Conservation (phyloP, 1,284 basidiomycete genomes). For the Malassezia furfur region DNA sequence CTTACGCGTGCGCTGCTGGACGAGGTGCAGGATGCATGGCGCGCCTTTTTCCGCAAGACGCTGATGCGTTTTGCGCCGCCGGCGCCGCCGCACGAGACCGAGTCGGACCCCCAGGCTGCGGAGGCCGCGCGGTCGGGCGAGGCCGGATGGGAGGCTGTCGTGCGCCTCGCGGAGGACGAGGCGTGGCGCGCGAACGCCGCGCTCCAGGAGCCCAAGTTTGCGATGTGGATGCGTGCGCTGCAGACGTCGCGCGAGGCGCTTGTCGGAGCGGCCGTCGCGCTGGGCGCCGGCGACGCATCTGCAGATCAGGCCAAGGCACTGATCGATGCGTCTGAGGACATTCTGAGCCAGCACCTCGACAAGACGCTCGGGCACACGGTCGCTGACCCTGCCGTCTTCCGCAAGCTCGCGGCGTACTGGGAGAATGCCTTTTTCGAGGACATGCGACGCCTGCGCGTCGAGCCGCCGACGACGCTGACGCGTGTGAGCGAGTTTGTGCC, state of each 20-base stretch:
- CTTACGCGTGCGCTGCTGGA: slow-evolving; percentile 29
- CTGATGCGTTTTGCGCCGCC: slow-evolving; percentile 36
- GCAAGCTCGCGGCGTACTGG: slow-evolving; percentile 77
- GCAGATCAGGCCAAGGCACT: slow-evolving; percentile 22
- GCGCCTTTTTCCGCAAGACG: slow-evolving; percentile 35
- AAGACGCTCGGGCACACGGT: slow-evolving; percentile 59
- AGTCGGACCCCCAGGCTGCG: slow-evolving; percentile 20
- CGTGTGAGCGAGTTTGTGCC: slow-evolving; percentile 95
- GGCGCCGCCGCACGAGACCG: slow-evolving; percentile 31
- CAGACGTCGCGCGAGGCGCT: slow-evolving; percentile 36
- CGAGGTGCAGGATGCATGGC: slow-evolving; percentile 33
- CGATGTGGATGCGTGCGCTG: slow-evolving; percentile 40
- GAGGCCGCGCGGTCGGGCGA: slow-evolving; percentile 31
- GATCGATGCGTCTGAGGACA: slow-evolving; percentile 38
- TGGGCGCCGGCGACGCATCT: slow-evolving; percentile 25
- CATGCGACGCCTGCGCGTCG: slow-evolving; percentile 77
- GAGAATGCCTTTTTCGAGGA: slow-evolving; percentile 83
- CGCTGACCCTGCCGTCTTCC: slow-evolving; percentile 76
- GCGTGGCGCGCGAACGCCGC: slow-evolving; percentile 29
- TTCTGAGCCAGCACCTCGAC: slow-evolving; percentile 33
- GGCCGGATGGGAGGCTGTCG: slow-evolving; percentile 39
- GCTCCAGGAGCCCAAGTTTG: slow-evolving; percentile 39
- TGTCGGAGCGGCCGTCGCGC: slow-evolving; percentile 36
- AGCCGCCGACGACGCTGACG: slow-evolving; percentile 79
- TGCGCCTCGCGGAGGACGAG: slow-evolving; percentile 24